phyloP scores from a whole-genome alignment of 768 basidiomycete species.

The Termitomyces sp. region DNA sequence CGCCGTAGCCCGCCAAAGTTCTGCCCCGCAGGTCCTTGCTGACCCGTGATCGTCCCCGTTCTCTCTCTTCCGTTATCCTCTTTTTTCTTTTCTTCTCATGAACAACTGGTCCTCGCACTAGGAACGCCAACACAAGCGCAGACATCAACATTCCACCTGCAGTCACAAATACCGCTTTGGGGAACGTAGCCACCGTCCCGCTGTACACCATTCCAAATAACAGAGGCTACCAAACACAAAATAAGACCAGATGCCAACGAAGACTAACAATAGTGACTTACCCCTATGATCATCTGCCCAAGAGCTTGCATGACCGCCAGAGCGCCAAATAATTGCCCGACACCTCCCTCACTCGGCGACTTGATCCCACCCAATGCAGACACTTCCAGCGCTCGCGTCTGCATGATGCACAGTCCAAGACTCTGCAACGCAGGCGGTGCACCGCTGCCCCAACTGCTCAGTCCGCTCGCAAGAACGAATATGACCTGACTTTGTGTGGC shows the following conservation, averaged over 20 bases:
- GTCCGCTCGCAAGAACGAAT: constrained; percentile 59
- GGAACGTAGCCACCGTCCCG: constrained; percentile 61
- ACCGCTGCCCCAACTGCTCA: constrained; percentile 66
- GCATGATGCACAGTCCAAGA: constrained; percentile 62
- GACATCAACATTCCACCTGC: constrained; percentile 48
- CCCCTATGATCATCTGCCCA: constrained; percentile 63
- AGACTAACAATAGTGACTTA: constrained; percentile 20
- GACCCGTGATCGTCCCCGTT: constrained; percentile 42
- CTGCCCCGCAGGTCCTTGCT: constrained; percentile 47
- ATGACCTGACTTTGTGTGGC: constrained; percentile 35
- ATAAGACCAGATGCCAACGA: constrained; percentile 1
- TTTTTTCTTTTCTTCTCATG: constrained; percentile 17
- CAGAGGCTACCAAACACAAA: constrained; percentile 43
- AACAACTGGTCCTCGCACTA: constrained; percentile 39
- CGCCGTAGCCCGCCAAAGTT: constrained; percentile 21
- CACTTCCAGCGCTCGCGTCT: constrained; percentile 36
- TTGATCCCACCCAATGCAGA: constrained; percentile 1
- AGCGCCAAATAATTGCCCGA: constrained; percentile 68
- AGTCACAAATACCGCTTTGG: constrained; percentile 65
- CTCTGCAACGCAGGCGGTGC: constrained; percentile 68
- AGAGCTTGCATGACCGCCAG: constrained; percentile 67
- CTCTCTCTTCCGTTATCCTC: constrained; percentile 22
- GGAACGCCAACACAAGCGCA: constrained; percentile 31
- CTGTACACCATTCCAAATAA: constrained; percentile 73
- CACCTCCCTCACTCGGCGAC: constrained; percentile 22